These are phyloP conservation scores for Xylariaceae sp. DNA, from an alignment of 2,329 filamentous ascomycete genomes.

Conservation along the genomic window DNA sequence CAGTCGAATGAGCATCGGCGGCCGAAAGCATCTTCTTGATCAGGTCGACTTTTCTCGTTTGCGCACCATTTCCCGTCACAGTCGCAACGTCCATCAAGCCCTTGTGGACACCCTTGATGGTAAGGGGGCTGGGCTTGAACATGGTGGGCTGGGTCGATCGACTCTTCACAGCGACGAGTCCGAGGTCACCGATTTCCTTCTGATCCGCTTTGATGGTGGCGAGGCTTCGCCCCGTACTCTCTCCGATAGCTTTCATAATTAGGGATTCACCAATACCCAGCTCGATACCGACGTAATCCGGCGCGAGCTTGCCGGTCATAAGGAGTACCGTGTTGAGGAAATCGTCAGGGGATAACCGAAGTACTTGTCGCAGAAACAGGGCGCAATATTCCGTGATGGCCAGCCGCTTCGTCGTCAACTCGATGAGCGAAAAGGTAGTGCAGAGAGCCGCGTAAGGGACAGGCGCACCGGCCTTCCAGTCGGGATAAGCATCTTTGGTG, in stretches of 20 bases:
- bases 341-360: conserved; percentile 82
- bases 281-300: conserved; percentile 94
- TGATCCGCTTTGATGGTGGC: conserved; percentile 92
- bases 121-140: conserved; percentile 94
- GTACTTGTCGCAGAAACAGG: conserved; percentile 86
- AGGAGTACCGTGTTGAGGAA: conserved; percentile 82
- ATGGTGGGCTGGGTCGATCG: conserved; percentile 93
- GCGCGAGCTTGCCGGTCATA: conserved; percentile 97
- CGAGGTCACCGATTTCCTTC: conserved; percentile 92
- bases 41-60: conserved; percentile 82
- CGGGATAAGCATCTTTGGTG: conserved; percentile 78
- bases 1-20: conserved; percentile 67
- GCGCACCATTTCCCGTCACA: conserved; percentile 77
- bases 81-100: conserved; percentile 86
- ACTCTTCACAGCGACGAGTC: conserved; percentile 91
- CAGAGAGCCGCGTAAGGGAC: conserved; percentile 94
- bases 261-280: conserved; percentile 96
- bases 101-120: conserved; percentile 79
- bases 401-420: conserved; percentile 88
- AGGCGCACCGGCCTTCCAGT: conserved; percentile 84
- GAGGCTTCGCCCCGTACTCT: conserved; percentile 83
- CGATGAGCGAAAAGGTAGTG: conserved; percentile 88
- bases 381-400: conserved; percentile 86
- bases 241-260: conserved; percentile 98
- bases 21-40: conserved; percentile 97